Percentiles rank a stretch among this genome's conserved stretches.
Conservation (phyloP, 1,284 basidiomycete genomes). For the Tremellales sp. region DNA sequence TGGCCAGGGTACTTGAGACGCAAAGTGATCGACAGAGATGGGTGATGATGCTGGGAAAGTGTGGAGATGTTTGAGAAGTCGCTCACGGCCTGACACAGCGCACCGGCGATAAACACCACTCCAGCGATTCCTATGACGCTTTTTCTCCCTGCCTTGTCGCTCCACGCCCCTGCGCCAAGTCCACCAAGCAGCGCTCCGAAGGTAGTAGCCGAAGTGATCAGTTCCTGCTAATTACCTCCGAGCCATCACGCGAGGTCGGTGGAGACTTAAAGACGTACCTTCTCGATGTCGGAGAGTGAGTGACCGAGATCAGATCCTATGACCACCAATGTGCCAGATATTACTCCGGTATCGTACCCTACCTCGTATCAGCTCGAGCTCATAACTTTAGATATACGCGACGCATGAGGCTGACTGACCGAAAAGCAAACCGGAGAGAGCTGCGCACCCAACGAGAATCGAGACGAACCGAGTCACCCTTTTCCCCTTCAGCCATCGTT, state of each 20-base stretch:
- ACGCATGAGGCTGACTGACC: constrained; percentile 50
- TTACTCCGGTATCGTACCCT: constrained; percentile 78
- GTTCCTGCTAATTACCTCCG: constrained; percentile 55
- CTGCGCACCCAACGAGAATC: constrained; percentile 31
- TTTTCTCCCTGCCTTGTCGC: constrained; percentile 67
- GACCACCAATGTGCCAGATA: constrained; percentile 60
- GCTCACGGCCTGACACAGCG: constrained; percentile 52
- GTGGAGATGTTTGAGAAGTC: background rate
- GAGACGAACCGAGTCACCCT: constrained; percentile 34
- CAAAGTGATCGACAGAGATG: background rate
- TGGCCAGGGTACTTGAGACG: too few species aligned
- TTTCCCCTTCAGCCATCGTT: background rate
- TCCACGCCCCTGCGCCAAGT: constrained; percentile 63
- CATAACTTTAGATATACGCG: background rate
- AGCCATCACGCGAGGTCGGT: too few species aligned
- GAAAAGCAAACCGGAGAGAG: constrained; percentile 70
- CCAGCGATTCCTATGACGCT: constrained; percentile 67
- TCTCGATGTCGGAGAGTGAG: constrained; percentile 60
- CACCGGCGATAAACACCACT: constrained; percentile 69
- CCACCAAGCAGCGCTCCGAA: constrained; percentile 72
- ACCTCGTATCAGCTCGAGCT: background rate
- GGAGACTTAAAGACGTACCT: constrained; percentile 48
- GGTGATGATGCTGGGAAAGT: background rate
- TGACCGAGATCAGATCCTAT: constrained; percentile 66
- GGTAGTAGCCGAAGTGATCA: constrained; percentile 75